Evolutionary conservation across 2,329 filamentous ascomycete species (phyloP).

Genomic region (Xylaria sp.): DNA sequence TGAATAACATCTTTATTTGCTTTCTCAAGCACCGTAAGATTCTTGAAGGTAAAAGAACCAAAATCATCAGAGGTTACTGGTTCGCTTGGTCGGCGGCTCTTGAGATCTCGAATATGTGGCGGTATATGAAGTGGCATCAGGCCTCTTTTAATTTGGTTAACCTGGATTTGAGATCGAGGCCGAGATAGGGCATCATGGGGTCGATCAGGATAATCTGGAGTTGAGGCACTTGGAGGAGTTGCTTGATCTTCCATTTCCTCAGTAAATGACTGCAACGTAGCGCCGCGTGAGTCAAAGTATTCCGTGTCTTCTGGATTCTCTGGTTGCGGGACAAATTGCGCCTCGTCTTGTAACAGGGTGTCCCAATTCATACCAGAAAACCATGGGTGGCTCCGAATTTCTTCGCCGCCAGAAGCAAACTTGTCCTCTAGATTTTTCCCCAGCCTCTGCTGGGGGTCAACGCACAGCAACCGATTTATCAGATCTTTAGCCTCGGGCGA

Average conservation of each 20-base stretch:
- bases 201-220: conserved; percentile 83
- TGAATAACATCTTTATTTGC: conserved; percentile 99
- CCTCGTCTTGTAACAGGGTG: conserved; percentile 90
- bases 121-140: conserved; percentile 97
- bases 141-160: conserved; percentile 87
- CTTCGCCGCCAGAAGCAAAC: conserved; percentile 83
- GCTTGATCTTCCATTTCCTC: conserved; percentile 93
- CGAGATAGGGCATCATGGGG: conserved; percentile 95
- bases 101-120: conserved; percentile 91
- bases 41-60: conserved; percentile 96
- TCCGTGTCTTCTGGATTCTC: conserved; percentile 98
- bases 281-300: conserved; percentile 93
- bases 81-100: conserved; percentile 89
- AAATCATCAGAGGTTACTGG: conserved; percentile 92
- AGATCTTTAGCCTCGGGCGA: conserved; percentile 92
- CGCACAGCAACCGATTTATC: conserved; percentile 90
- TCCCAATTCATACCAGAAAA: conserved; percentile 91
- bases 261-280: conserved; percentile 89
- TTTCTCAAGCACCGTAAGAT: conserved; percentile 94
- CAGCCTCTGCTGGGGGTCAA: conserved; percentile 82
- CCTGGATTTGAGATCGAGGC: conserved; percentile 77
- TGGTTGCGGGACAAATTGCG: conserved; percentile 91
- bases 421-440: conserved; percentile 89
- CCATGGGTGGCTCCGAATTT: conserved; percentile 91
- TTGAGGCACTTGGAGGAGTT: conserved; percentile 77